A percentile compares a stretch with the other conserved stretches of the same genome.
Evolutionary conservation across 2,329 filamentous ascomycete genomes (phyloP).

Genomic region (Penicillium polonicum): DNA sequence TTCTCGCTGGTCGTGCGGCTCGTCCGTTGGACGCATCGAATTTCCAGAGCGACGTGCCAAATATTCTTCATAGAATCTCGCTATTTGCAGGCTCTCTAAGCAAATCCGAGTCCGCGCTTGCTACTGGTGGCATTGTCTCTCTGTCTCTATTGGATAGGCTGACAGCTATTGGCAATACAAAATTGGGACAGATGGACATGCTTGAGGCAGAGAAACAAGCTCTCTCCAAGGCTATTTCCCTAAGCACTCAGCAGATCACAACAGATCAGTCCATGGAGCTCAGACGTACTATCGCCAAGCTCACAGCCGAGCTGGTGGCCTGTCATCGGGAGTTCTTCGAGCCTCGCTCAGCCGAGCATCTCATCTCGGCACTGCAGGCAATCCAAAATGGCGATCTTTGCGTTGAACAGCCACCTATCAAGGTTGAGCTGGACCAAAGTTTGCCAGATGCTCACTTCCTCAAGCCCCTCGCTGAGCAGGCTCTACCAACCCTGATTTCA

Average conservation of each 20-base stretch:
- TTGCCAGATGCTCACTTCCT: slow-evolving; percentile 39
- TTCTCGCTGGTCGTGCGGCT: slow-evolving; percentile 41
- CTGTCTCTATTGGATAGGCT: slow-evolving; percentile 58
- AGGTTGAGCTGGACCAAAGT: slow-evolving; percentile 21
- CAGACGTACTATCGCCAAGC: slow-evolving; percentile 46
- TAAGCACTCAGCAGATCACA: slow-evolving; percentile 51
- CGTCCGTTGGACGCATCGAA: slow-evolving; percentile 35
- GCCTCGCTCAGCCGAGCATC: slow-evolving; percentile 24
- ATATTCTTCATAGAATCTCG: slow-evolving; percentile 37
- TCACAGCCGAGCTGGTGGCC: slow-evolving; percentile 35
- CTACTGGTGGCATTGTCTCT: slow-evolving; percentile 52
- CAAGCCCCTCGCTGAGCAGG: slow-evolving; percentile 29
- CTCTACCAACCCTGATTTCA: slow-evolving; percentile 29
- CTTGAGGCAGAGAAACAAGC: slow-evolving; percentile 65
- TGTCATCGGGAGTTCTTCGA: slow-evolving; percentile 39
- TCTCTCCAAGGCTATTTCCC: slow-evolving; percentile 56
- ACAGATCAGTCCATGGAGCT: slow-evolving; percentile 53
- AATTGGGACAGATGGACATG: slow-evolving; percentile 60
- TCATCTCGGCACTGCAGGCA: slow-evolving; percentile 25
- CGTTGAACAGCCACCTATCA: slow-evolving; percentile 11
- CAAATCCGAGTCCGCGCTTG: slow-evolving; percentile 37
- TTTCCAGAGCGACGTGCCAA: slow-evolving; percentile 34
- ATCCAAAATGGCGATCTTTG: slow-evolving; percentile 25
- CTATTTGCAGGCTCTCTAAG: slow-evolving; percentile 37
- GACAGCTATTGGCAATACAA: slow-evolving; percentile 52